These are phyloP conservation scores for Ploettnerulaceae sp. DNA, from an alignment of 2,329 filamentous ascomycete genomes.

Conservation along the genomic window DNA sequence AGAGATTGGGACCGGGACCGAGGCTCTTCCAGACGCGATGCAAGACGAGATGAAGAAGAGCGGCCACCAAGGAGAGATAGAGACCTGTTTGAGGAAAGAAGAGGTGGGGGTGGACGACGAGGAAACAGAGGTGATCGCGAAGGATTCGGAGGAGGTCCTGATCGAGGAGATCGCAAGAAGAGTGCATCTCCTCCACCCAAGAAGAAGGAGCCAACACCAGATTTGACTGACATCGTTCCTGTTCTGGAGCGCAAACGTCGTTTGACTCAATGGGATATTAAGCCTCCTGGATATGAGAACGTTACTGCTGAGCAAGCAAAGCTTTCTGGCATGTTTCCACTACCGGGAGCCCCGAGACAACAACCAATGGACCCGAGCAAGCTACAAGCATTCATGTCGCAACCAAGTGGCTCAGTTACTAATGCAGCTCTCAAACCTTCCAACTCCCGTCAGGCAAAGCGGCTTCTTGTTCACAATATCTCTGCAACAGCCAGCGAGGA, in stretches of 20 bases:
- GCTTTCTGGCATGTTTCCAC: constrained; percentile 96
- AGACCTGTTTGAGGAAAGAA: constrained; percentile 59
- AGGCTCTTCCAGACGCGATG: constrained; percentile 55
- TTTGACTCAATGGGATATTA: constrained; percentile 99
- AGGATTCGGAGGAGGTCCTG: constrained; percentile 37
- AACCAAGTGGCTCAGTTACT: constrained; percentile 62
- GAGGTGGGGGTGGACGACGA: constrained; percentile 47
- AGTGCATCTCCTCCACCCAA: constrained; percentile 78
- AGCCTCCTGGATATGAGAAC: constrained; percentile 95
- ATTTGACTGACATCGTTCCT: constrained; percentile 80
- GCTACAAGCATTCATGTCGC: constrained; percentile 92
- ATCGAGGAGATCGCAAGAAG: constrained; percentile 45
- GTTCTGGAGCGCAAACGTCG: constrained; percentile 84
- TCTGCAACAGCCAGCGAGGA: constrained; percentile 72
- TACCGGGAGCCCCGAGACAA: constrained; percentile 90
- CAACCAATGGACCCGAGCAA: constrained; percentile 93
- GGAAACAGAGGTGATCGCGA: constrained; percentile 38
- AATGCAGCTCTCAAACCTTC: constrained; percentile 83
- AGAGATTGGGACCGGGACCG: constrained; percentile 74
- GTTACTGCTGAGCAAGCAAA: constrained; percentile 98
- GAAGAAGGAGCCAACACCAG: constrained; percentile 92
- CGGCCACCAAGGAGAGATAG: constrained; percentile 47
- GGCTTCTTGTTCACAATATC: constrained; percentile 82
- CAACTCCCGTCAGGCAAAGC: constrained; percentile 90
- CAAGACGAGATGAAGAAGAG: constrained; percentile 64